Evolutionary conservation across 1,284 basidiomycete species (phyloP).

Genomic region (Ustilago loliicola): DNA sequence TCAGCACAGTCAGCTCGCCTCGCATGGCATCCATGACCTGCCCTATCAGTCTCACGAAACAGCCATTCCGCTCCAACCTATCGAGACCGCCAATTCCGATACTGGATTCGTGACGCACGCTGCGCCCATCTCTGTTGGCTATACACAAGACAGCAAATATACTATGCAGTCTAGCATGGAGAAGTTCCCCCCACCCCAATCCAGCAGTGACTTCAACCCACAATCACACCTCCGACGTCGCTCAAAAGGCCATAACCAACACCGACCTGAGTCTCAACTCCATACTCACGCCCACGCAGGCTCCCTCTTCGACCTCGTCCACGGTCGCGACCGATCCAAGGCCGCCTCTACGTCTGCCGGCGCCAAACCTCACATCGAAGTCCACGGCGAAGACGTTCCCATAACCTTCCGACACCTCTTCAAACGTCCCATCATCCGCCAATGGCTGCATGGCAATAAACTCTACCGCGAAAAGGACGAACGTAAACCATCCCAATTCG

Average conservation of each 20-base stretch:
- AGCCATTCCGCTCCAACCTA: conserved; percentile 18
- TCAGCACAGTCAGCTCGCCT: background rate
- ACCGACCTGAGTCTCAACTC: conserved; percentile 3
- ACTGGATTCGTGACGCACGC: conserved; percentile 20
- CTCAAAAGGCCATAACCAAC: conserved; percentile 10
- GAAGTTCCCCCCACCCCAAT: background rate
- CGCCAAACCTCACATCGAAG: conserved; percentile 38
- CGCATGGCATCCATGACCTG: conserved; percentile 3
- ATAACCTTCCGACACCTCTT: conserved; percentile 63
- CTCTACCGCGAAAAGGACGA: conserved; percentile 67
- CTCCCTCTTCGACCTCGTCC: conserved; percentile 45
- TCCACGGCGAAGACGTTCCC: conserved; percentile 59
- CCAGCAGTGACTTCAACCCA: background rate
- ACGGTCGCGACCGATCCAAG: conserved; percentile 26
- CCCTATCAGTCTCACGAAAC: conserved; percentile 11
- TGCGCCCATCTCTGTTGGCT: conserved; percentile 26
- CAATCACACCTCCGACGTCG: conserved; percentile 28
- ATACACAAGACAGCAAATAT: conserved; percentile 23
- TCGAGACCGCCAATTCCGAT: conserved; percentile 11
- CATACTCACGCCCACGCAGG: conserved; percentile 18
- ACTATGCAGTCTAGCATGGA: conserved; percentile 19
- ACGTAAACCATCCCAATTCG: conserved; percentile 65
- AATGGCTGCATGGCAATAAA: conserved; percentile 67
- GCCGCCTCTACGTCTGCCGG: background rate
- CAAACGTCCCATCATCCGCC: conserved; percentile 67